Evolutionary conservation across 495 filamentous ascomycete genomes (phyloP).

Genomic region (Aspergillus haitiensis): DNA sequence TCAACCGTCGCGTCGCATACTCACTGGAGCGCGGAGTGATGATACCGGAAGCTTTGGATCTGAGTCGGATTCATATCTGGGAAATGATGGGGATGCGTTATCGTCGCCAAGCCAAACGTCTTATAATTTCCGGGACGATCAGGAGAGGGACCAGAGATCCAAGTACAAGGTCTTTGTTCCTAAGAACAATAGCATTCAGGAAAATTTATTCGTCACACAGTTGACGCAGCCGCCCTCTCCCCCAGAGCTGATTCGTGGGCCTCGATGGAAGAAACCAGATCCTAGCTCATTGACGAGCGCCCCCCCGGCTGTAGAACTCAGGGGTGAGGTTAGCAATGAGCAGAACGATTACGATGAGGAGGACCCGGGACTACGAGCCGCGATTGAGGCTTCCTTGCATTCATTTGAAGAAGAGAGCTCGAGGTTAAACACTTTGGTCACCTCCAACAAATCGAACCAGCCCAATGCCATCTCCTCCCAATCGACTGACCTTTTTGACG

Average conservation of each 20-base stretch:
- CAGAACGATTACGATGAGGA: constrained; percentile 30
- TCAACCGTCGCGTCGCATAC: constrained; percentile 1
- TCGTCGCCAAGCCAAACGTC: constrained; percentile 20
- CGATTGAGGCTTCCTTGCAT: constrained; percentile 43
- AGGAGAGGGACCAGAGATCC: constrained; percentile 30
- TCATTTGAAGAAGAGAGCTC: constrained; percentile 44
- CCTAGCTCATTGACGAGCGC: constrained; percentile 16
- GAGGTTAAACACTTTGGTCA: neutral
- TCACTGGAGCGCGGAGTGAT: constrained; percentile 8
- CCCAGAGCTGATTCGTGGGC: constrained; percentile 52
- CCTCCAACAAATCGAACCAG: neutral
- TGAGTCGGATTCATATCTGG: constrained; percentile 30
- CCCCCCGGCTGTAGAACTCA: neutral
- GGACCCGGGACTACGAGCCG: constrained; percentile 34
- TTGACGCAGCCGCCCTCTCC: constrained; percentile 52
- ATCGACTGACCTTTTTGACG: constrained; percentile 34
- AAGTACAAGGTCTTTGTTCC: constrained; percentile 49
- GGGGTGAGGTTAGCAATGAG: neutral
- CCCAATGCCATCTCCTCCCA: neutral
- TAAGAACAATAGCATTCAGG: constrained; percentile 41
- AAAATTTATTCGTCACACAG: constrained; percentile 57
- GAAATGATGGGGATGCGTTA: constrained; percentile 25
- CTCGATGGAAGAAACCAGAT: constrained; percentile 53
- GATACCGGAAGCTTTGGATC: constrained; percentile 22
- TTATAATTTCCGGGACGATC: constrained; percentile 20